Evolutionary conservation across 768 basidiomycete species (phyloP), one percentile per base, ranked within the genome.

Genomic region (Suillus tomentosus): DNA sequence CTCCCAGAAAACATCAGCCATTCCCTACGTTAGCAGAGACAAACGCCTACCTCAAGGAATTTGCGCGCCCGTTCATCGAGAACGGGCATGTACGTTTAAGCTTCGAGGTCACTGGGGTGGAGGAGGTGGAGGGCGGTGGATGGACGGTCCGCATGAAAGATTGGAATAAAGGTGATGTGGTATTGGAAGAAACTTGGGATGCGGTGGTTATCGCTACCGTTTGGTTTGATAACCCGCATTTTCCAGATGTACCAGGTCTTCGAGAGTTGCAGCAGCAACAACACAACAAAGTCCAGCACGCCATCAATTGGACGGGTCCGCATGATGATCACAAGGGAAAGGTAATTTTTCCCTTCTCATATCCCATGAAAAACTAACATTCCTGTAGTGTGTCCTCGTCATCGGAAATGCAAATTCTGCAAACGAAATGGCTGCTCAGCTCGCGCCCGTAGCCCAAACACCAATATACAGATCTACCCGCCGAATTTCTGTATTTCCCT

Each of bases 361-460:
- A 39, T 45, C 1, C 11, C 7, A 34, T 9, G 39, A 37, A 5
- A 24, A 19, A 40, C 56, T 42, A 27, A 58, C 11, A 34, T 34
- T 9, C 8, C 15, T 17, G 24, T 54, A 85, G 84, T 78, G 79
- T 19, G 75, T 79, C 24, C 74, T 84, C 1, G 76, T 85, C 11
- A 70, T 85, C 4, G 84, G 81, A 13, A 85, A 84, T 27, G 84
- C 81, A 22, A 82, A 84, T 58, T 85, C 84, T 2, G 76, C 78
- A 42, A 85, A 85, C 66, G 84, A 85, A 57, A 81, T 85, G 45
- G 81, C 81, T 1, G 78, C 80, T 1, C 82, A 84, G 42, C 74
- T 85, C 0, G 77, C 76, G 0, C 62, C 76, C 0, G 71, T 83
- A 15, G 77, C 77, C 1, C 65, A 72, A 42, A 64, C 72, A 1